Evolutionary conservation across 495 filamentous ascomycete species (phyloP).

Genomic region (Aspergillus olivimuriae): DNA sequence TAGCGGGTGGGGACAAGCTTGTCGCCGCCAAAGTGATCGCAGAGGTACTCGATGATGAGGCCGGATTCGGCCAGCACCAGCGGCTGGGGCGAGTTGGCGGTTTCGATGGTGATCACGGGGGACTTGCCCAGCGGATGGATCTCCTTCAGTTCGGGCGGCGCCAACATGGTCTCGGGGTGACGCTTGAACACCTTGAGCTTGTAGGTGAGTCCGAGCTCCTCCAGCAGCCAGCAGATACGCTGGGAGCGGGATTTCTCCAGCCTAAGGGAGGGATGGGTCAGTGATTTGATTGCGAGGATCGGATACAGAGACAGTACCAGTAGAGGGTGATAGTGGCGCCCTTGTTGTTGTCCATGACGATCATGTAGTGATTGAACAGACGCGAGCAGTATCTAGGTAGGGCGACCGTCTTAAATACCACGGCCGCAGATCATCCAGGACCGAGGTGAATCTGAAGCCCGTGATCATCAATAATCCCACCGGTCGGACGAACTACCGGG

Average conservation of each 20-base stretch:
- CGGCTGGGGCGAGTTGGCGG: conserved; percentile 38
- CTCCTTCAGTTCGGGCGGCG: conserved; percentile 64
- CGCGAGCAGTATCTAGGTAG: neutral
- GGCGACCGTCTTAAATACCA: neutral
- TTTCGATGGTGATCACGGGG: conserved; percentile 60
- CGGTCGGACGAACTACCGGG: too few species aligned
- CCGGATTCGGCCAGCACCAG: conserved; percentile 75
- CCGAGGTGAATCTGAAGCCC: too few species aligned
- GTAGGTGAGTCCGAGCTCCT: conserved; percentile 75
- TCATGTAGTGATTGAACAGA: neutral
- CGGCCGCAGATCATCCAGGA: too few species aligned
- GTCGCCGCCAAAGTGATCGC: conserved; percentile 58
- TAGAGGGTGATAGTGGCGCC: conserved; percentile 66
- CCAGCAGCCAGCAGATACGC: conserved; percentile 82
- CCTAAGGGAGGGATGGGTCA: conserved; percentile 13
- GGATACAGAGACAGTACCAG: conserved; percentile 47
- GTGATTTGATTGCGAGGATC: neutral
- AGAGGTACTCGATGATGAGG: conserved; percentile 72
- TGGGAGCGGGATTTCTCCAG: conserved; percentile 58
- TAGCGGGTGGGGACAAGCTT: conserved; percentile 61
- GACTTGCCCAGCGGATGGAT: conserved; percentile 84
- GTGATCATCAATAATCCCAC: too few species aligned
- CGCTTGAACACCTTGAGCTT: conserved; percentile 71
- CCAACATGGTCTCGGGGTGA: conserved; percentile 44
- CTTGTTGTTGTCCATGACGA: conserved; percentile 30